phyloP scores from a whole-genome alignment of 306 rosid species.

The Rubus parviflorus region DNA sequence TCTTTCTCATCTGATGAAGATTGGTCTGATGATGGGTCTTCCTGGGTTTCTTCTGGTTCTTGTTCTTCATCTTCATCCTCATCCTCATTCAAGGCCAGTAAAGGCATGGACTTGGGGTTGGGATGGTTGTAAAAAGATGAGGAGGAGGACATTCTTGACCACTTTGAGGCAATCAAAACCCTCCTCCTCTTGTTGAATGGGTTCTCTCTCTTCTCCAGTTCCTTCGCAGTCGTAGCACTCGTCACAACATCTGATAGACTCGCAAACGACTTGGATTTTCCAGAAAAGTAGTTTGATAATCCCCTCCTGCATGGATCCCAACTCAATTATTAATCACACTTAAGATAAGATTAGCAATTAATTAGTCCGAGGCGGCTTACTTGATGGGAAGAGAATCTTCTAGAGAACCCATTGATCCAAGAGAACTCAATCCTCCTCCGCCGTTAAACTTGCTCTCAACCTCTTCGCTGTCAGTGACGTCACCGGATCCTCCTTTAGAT shows the following conservation, averaged over 20 bases:
- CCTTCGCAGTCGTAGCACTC: constrained; percentile 39
- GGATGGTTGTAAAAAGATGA: constrained; percentile 64
- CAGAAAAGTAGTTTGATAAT: constrained; percentile 70
- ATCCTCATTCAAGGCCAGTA: constrained; percentile 61
- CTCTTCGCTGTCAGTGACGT: constrained; percentile 42
- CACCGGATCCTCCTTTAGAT: constrained; percentile 27
- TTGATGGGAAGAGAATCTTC: constrained; percentile 94
- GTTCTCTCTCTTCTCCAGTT: constrained; percentile 65
- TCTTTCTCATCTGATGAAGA: constrained; percentile 19
- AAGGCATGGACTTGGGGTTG: constrained; percentile 90
- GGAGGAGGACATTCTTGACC: constrained; percentile 51
- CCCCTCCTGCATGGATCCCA: constrained; percentile 62
- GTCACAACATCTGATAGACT: constrained; percentile 65
- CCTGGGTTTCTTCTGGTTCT: constrained; percentile 35
- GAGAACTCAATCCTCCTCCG: constrained; percentile 24
- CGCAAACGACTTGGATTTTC: constrained; percentile 87
- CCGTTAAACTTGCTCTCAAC: constrained; percentile 52
- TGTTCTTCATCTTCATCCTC: constrained; percentile 47
- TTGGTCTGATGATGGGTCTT: background rate
- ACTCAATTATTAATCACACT: background rate
- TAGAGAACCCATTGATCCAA: constrained; percentile 51
- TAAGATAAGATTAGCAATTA: background rate
- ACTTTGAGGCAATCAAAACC: constrained; percentile 64
- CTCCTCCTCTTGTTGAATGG: constrained; percentile 86
- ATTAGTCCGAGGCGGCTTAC: constrained; percentile 30